Evolutionary conservation across 2,329 filamentous ascomycete species (phyloP), one percentile per base, ranked within the genome.

Genomic region (Aspergillus proliferans): DNA sequence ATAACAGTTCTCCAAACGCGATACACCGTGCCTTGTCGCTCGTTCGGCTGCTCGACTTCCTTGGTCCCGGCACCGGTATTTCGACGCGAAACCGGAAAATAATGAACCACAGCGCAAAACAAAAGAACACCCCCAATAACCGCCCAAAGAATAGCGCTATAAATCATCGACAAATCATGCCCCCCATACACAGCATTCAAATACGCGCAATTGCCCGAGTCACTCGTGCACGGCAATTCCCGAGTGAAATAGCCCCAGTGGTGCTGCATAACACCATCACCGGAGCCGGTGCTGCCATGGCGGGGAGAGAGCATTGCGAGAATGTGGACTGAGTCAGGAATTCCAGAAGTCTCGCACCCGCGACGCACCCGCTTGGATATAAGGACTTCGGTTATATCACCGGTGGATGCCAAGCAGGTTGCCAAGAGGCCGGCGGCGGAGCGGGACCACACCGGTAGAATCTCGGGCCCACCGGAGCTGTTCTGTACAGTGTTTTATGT

Each of bases 181-280:
- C 71, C 72, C 47, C 67, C 67, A 55, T 82, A 83, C 10, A 81
- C 76, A 3, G 68, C 68, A 55, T 80, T 77, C 24, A 82, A 70
- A 59, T 84, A 85, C 33, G 66, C 73, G 60, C 81, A 85, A 4
- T 77, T 78, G 1, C 79, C 80, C 0, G 68, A 58, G 61, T 83
- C 81, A 52, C 75, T 82, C 21, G 71, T 76, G 61, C 81, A 84
- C 21, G 81, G 81, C 0, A 82, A 45, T 1, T 75, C 69, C 18
- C 80, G 74, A 46, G 71, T 69, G 2, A 71, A 67, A 58, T 83
- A 84, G 0, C 77, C 81, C 80, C 80, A 84, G 57, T 82, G 77
- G 43, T 67, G 69, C 57, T 73, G 69, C 19, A 76, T 36, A 14
- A 36, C 26, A 10, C 49, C 46, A 36, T 14, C 22, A 24, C 24